Evolutionary conservation across 805 yeast species (phyloP).

Genomic region (Saccharomycopsis babjevae): DNA sequence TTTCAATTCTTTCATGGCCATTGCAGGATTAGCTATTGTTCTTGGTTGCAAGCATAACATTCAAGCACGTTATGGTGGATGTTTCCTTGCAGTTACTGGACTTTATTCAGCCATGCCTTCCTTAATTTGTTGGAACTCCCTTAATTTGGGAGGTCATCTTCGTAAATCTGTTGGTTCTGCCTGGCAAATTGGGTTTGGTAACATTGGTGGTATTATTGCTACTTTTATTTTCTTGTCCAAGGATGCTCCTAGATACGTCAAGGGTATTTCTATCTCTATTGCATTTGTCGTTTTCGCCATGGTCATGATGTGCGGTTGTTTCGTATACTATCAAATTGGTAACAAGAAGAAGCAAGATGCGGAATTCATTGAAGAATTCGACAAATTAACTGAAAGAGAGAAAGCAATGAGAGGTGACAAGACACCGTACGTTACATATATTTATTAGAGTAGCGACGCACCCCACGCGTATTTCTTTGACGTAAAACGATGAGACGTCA

Average conservation of each 20-base stretch:
- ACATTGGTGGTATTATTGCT: constrained; percentile 62
- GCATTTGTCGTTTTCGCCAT: constrained; percentile 39
- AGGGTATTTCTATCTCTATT: constrained; percentile 43
- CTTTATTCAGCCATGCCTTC: constrained; percentile 58
- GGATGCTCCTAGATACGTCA: constrained; percentile 50
- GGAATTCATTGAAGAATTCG: constrained; percentile 24
- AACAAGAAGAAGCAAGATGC: constrained; percentile 23
- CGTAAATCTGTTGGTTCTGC: constrained; percentile 51
- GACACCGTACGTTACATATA: constrained; percentile 29
- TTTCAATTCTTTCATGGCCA: constrained; percentile 28
- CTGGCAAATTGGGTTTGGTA: constrained; percentile 61
- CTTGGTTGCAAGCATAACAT: constrained; percentile 32
- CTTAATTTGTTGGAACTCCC: constrained; percentile 56
- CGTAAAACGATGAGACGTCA: neutral
- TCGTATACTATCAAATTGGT: constrained; percentile 23
- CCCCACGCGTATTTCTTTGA: neutral
- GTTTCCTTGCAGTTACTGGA: constrained; percentile 51
- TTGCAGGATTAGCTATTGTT: constrained; percentile 48
- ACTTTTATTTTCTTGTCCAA: constrained; percentile 43
- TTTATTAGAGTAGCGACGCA: too few relatives aligned
- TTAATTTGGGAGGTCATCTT: constrained; percentile 46
- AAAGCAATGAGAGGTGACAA: constrained; percentile 30
- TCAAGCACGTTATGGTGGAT: constrained; percentile 48
- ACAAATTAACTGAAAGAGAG: constrained; percentile 25
- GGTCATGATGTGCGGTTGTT: constrained; percentile 27